phyloP scores from a whole-genome alignment of 148 eudicot genomes.

The Rhododendron ovatum region DNA sequence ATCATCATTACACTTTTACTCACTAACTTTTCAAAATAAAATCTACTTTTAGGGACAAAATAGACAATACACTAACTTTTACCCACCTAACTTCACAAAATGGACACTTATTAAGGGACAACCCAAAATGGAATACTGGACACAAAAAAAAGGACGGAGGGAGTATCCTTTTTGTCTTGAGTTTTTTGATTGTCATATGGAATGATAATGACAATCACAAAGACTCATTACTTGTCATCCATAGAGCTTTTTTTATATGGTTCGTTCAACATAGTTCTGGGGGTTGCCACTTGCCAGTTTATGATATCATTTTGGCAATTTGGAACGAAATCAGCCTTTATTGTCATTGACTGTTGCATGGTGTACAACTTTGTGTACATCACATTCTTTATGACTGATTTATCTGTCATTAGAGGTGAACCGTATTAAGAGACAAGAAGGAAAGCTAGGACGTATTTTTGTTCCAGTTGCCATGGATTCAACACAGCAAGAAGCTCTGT shows the following conservation, averaged over 20 bases:
- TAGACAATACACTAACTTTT: too few species aligned
- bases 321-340: not conserved
- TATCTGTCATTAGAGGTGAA: slow-evolving; percentile 20
- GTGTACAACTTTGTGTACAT: not conserved
- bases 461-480: slow-evolving; percentile 61
- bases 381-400: not conserved
- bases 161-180: not conserved
- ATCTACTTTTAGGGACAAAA: too few species aligned
- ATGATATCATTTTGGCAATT: not conserved
- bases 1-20: too few species aligned
- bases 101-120: too few species aligned
- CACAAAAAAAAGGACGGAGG: too few species aligned
- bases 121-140: too few species aligned
- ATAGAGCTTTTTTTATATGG: not conserved
- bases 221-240: not conserved
- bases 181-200: not conserved
- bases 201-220: not conserved
- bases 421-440: slow-evolving; percentile 23
- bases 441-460: slow-evolving; percentile 35
- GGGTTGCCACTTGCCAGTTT: not conserved
- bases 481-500: slow-evolving; percentile 74
- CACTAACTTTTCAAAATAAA: too few species aligned
- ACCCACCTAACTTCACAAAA: too few species aligned
- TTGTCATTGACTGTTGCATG: not conserved
- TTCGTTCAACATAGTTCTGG: not conserved